Evolutionary conservation across 1,284 basidiomycete species (phyloP).

Genomic region (Acaromyces ingoldii): DNA sequence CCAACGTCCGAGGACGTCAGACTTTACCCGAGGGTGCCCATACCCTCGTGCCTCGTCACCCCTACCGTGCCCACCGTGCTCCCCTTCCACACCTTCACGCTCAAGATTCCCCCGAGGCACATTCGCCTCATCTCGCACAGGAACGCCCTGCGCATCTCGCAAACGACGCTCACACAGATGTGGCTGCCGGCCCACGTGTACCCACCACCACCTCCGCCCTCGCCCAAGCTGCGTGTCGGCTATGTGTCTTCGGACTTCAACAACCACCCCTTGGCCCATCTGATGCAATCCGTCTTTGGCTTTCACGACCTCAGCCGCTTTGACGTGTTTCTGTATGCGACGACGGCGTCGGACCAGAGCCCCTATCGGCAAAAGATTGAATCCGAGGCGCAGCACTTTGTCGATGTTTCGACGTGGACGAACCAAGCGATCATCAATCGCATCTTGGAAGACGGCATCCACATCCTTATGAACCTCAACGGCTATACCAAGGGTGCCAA

Average conservation of each 20-base stretch:
- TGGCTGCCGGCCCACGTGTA: constrained; percentile 58
- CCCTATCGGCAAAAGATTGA: constrained; percentile 60
- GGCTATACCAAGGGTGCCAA: constrained; percentile 65
- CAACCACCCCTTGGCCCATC: constrained; percentile 63
- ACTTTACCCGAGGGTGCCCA: constrained; percentile 48
- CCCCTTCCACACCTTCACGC: constrained; percentile 63
- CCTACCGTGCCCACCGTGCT: constrained; percentile 59
- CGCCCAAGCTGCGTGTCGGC: constrained; percentile 58
- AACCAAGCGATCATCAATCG: constrained; percentile 55
- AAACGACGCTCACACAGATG: constrained; percentile 56
- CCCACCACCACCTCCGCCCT: constrained; percentile 58
- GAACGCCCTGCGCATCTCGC: constrained; percentile 60
- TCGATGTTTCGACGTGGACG: constrained; percentile 58
- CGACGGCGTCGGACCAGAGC: constrained; percentile 59
- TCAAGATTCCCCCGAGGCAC: constrained; percentile 56
- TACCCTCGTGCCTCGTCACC: constrained; percentile 54
- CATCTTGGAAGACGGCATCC: constrained; percentile 59
- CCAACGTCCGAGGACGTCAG: constrained; percentile 1
- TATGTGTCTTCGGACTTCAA: constrained; percentile 63
- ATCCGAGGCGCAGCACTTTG: constrained; percentile 55
- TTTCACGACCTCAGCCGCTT: constrained; percentile 58
- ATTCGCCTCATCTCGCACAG: constrained; percentile 61
- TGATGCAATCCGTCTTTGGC: constrained; percentile 63
- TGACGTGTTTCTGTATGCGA: constrained; percentile 60
- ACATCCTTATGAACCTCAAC: constrained; percentile 60